phyloP scores from a whole-genome alignment of 2,329 filamentous ascomycete genomes.

The Tricladium varicosporioides region DNA sequence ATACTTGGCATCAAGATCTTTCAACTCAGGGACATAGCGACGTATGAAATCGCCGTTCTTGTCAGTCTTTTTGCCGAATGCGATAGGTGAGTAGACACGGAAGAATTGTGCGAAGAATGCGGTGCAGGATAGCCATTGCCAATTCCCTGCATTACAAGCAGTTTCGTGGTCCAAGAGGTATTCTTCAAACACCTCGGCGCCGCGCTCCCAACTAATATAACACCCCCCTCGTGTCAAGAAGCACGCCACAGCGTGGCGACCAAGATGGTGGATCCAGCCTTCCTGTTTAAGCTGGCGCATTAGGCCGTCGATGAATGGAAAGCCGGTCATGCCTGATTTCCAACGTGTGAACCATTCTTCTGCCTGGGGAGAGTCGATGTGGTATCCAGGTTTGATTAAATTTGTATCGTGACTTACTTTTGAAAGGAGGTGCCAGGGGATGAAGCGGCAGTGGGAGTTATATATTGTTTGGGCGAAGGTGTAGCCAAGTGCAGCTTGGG shows the following conservation, averaged over 20 bases:
- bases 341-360: conserved; percentile 67
- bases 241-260: conserved; percentile 74
- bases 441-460: conserved; percentile 68
- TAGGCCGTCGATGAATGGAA: conserved; percentile 77
- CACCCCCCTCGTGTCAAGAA: conserved; percentile 79
- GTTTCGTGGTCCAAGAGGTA: conserved; percentile 72
- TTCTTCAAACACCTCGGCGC: conserved; percentile 76
- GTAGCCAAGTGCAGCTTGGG: conserved; percentile 66
- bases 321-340: conserved; percentile 68
- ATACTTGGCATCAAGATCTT: conserved; percentile 60
- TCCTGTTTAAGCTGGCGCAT: conserved; percentile 72
- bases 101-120: conserved; percentile 75
- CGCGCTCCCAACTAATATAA: conserved; percentile 77
- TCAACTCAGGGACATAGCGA: conserved; percentile 66
- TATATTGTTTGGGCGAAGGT: conserved; percentile 62
- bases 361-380: conserved; percentile 60
- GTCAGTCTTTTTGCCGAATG: conserved; percentile 76
- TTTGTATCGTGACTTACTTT: conserved; percentile 44
- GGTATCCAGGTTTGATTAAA: conserved; percentile 57
- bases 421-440: conserved; percentile 75
- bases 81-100: conserved; percentile 66
- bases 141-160: conserved; percentile 72
- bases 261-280: conserved; percentile 80
- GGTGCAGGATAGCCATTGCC: conserved; percentile 75
- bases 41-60: conserved; percentile 63